Base-by-base conservation (phyloP, 192 early-diverging fungal species). In the Helicostylum pulchrum region DNA sequence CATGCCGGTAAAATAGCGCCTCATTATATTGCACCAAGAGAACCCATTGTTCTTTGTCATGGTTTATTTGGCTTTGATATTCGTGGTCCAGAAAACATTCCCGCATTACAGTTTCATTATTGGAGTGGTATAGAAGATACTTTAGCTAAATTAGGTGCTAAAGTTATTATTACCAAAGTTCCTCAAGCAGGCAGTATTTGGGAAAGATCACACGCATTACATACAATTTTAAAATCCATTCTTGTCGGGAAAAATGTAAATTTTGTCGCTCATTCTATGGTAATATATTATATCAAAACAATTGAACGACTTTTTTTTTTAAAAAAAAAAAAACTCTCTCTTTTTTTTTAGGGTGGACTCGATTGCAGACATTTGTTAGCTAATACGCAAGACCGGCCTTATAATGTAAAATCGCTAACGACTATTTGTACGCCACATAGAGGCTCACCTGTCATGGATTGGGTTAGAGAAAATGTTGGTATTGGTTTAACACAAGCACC, bases 351-450 rank as follows among this genome's bases (percentile, higher is more conserved):
- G 91, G 96, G 96, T 48, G 94, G 96, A 6, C 85, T 98, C 20
- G 96, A 98, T 72, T 90, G 91, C 52, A 82, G 96, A 68, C 96
- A 94, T 77, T 73, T 98, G 44, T 90, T 98, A 54, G 80, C 91
- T 10, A 92, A 95, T 72, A 79, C 95, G 39, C 80, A 79, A 4
- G 77, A 87, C 30, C 78, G 81, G 63, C 73, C 79, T 17, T 95
- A 90, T 60, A 48, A 74, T 12, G 88, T 98, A 5, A 80, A 81
- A 19, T 92, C 94, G 7, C 74, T 98, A 39, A 94, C 96, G 0
- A 98, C 94, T 0, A 83, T 98, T 31, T 92, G 91, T 14, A 98
- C 96, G 7, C 96, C 96, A 34, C 96, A 98, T 74, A 88, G 93
- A 47, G 96, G 96, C 10, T 88, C 85, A 51, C 84, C 90, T 20